These are phyloP conservation scores for Candida nemodendra DNA, from an alignment of 805 yeast species.

Conservation along the genomic window DNA sequence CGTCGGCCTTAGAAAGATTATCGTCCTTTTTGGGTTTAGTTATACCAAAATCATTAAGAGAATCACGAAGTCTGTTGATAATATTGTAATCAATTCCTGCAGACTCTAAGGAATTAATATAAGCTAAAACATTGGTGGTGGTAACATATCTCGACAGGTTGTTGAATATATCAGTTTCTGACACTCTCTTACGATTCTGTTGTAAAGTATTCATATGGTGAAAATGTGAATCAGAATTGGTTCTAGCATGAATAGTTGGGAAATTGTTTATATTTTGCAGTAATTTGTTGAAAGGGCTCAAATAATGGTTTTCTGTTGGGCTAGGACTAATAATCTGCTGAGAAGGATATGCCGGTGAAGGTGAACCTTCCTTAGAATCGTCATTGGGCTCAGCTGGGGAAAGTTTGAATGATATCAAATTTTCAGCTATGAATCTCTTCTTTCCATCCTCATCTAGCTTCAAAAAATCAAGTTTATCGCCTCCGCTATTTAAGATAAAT, in stretches of 20 bases:
- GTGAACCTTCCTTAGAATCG: constrained; percentile 2
- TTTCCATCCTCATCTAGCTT: constrained; percentile 22
- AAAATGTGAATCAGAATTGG: constrained; percentile 11
- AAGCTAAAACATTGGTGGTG: constrained; percentile 33
- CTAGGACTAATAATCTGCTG: constrained; percentile 12
- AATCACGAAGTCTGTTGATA: constrained; percentile 35
- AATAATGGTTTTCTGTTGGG: constrained; percentile 20
- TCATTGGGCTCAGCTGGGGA: constrained; percentile 7
- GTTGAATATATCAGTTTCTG: constrained; percentile 13
- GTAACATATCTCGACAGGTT: constrained; percentile 22
- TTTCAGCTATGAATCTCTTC: constrained; percentile 23
- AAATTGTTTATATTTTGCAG: constrained; percentile 32
- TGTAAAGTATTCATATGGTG: constrained; percentile 3
- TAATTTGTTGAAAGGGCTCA: constrained; percentile 31
- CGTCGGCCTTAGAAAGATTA: constrained; percentile 9
- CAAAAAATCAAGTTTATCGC: constrained; percentile 29
- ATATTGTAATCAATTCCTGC: constrained; percentile 32
- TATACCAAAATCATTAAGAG: constrained; percentile 30
- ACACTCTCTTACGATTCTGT: constrained; percentile 3
- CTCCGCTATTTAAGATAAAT: constrained; percentile 42
- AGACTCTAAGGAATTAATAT: constrained; percentile 36
- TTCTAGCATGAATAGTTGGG: constrained; percentile 16
- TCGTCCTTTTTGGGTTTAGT: background rate
- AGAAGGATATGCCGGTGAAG: constrained; percentile 7
- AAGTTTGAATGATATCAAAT: constrained; percentile 20